A percentile compares a stretch with the other conserved stretches of the same genome.
phyloP scores from a whole-genome alignment of 2,329 filamentous ascomycete species.

The Scopulariopsis brevicaulis region DNA sequence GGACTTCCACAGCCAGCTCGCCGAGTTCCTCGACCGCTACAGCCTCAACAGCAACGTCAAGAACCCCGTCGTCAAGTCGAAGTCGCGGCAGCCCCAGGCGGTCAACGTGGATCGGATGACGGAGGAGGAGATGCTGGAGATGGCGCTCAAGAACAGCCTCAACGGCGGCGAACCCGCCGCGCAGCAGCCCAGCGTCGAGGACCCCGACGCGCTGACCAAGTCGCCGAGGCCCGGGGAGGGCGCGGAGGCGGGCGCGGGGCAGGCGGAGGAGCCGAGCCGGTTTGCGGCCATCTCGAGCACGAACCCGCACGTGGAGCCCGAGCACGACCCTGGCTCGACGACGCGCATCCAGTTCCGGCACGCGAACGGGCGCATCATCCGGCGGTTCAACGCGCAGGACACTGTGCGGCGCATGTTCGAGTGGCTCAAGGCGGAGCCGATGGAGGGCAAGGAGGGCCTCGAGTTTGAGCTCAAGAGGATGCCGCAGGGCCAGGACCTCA shows the following conservation, averaged over 20 bases:
- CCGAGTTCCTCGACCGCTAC: conserved; percentile 95
- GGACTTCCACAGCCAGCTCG: conserved; percentile 84
- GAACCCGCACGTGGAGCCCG: conserved; percentile 68
- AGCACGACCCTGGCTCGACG: conserved; percentile 54
- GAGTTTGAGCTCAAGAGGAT: conserved; percentile 83
- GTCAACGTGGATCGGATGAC: conserved; percentile 81
- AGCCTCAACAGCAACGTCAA: conserved; percentile 79
- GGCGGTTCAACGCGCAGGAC: conserved; percentile 70
- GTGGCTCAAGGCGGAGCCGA: conserved; percentile 83
- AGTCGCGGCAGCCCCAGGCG: conserved; percentile 56
- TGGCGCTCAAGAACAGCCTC: conserved; percentile 84
- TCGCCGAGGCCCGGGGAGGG: conserved; percentile 29
- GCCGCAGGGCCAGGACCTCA: conserved; percentile 67
- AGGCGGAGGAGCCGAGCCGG: conserved; percentile 19
- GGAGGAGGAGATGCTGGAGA: conserved; percentile 93
- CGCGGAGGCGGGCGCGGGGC: conserved; percentile 20
- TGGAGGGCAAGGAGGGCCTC: conserved; percentile 67
- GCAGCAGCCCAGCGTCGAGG: conserved; percentile 46
- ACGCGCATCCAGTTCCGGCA: conserved; percentile 92
- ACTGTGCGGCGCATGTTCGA: conserved; percentile 79
- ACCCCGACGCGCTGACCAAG: conserved; percentile 83
- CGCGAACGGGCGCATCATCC: conserved; percentile 72
- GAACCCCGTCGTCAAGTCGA: conserved; percentile 79
- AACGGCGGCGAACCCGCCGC: conserved; percentile 17
- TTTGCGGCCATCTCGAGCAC: conserved; percentile 65